Base-by-base conservation (phyloP, 495 filamentous ascomycete species). In the Hypoxylon rickii region DNA sequence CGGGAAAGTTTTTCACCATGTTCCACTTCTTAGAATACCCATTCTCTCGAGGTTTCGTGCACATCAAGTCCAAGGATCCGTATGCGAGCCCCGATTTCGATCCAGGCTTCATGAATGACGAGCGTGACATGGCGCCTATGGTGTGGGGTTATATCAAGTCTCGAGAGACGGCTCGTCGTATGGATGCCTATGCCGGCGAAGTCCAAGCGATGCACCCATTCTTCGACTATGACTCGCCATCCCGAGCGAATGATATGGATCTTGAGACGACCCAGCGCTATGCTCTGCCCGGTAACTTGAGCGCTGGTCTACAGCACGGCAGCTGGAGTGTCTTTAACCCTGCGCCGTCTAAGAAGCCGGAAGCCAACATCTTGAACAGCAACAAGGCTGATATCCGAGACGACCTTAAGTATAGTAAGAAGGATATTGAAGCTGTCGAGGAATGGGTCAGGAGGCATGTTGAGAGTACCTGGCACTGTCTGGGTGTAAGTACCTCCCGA, bases 21-120 rank as follows among this genome's bases (percentile, higher is more conserved):
- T 92, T 92, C 78, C 87, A 91, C 64, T 91, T 92, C 80, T 70
- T 90, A 45, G 86, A 90, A 73, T 92, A 92, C 58, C 88, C 89
- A 10, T 92, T 91, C 79, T 87, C 83, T 31, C 86, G 89, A 55
- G 89, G 89, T 7, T 82, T 69, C 36, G 89, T 81, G 6, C 85
- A 91, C 65, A 89, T 93, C 69, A 77, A 80, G 21, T 87, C 83
- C 0, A 69, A 87, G 0, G 83, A 89, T 47, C 85, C 86, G 8
- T 92, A 92, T 63, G 88, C 85, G 39, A 72, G 74, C 6, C 88
- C 88, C 0, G 88, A 92, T 69, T 92, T 93, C 57, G 89, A 92
- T 68, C 83, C 88, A 2, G 88, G 88, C 18, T 93, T 92, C 73
- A 90, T 92, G 87, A 92, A 88, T 57, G 87, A 92, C 67, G 83